Evolutionary conservation across 2,329 filamentous ascomycete species (phyloP), one percentile per base, ranked within the genome.

Genomic region (Albifimbria verrucaria): DNA sequence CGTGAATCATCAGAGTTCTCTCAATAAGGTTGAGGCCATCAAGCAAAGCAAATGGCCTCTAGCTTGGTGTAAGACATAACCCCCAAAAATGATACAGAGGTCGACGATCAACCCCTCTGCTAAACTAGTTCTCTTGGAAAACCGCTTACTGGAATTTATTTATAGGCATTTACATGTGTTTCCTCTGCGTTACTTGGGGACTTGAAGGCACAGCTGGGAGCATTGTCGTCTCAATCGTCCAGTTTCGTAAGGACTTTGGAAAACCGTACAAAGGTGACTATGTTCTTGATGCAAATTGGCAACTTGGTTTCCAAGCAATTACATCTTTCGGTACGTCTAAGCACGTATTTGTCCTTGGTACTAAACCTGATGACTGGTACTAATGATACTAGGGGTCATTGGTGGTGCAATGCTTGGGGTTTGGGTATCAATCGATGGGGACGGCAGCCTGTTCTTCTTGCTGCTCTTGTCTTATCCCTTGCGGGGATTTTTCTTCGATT

Each of bases 91-190:
- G n/a, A n/a, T n/a, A n/a, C n/a, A n/a, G n/a, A n/a, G n/a, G n/a
- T n/a, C n/a, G n/a, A n/a, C n/a, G n/a, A n/a, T n/a, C n/a, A n/a
- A n/a, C n/a, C n/a, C n/a, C n/a, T n/a, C n/a, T n/a, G n/a, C n/a
- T n/a, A n/a, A n/a, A n/a, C n/a, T n/a, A n/a, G n/a, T n/a, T n/a
- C n/a, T n/a, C n/a, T n/a, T n/a, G n/a, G n/a, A n/a, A n/a, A n/a
- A n/a, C n/a, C n/a, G n/a, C n/a, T 15, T 7, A 10, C 15, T 44
- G 24, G 32, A 28, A 36, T 41, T 18, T 10, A 21, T n/a, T 12
- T 17, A 7, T 26, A 54, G 52, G 52, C 52, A 24, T 54, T 26
- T 54, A 54, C 49, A 48, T 48, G 43, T 54, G 51, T 36, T 54
- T 54, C 44, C 23, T 54, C 43, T 54, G 52, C 36, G 47, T 54